Evolutionary conservation across 192 early-diverging fungal genomes (phyloP), one percentile per base, ranked within the genome.

Genomic region (Linnemannia zychae): DNA sequence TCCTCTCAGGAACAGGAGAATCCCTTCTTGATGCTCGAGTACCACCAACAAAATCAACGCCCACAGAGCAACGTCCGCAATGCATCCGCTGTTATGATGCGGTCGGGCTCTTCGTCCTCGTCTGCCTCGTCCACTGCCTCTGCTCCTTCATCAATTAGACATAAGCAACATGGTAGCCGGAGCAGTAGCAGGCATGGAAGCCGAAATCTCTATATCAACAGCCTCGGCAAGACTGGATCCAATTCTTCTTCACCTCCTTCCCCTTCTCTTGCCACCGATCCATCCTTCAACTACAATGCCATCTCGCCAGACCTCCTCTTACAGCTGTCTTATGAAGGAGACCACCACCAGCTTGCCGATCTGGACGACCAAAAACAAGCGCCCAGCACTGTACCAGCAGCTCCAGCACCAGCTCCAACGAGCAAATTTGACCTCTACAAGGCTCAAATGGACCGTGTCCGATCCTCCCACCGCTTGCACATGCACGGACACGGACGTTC

Each of bases 401-500:
- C 76, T 31, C 57, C 65, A 40, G 18, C 71, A 12, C 66, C 67
- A 2, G 65, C 73, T 0, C 34, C 70, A 0, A n/a, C 72, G 18
- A 84, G 81, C 76, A 84, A 84, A 46, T 84, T 84, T 65, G 81
- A 84, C 34, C 71, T 49, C 47, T 77, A 77, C 53, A 77, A 65
- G 71, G 81, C 81, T 4, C 81, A 84, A 40, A 84, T 69, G 71
- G 72, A 78, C 52, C 71, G 75, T 33, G 47, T 60, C 34, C 75
- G 69, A 67, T 72, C 81, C 38, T 37, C 16, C 36, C 40, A 18
- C 17, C 53, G n/a, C 36, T 57, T 34, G 11, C 49, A 37, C 15
- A 44, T 34, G n/a, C 49, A 37, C 7, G 37, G 37, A 72, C 49
- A 37, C 15, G 37, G 37, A 72, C 37, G 28, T 31, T 47, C 36